A percentile compares a stretch with the other conserved stretches of the same genome.
These are phyloP conservation scores for Ustilago trichophora DNA, from an alignment of 1,284 basidiomycete species.

Conservation along the genomic window DNA sequence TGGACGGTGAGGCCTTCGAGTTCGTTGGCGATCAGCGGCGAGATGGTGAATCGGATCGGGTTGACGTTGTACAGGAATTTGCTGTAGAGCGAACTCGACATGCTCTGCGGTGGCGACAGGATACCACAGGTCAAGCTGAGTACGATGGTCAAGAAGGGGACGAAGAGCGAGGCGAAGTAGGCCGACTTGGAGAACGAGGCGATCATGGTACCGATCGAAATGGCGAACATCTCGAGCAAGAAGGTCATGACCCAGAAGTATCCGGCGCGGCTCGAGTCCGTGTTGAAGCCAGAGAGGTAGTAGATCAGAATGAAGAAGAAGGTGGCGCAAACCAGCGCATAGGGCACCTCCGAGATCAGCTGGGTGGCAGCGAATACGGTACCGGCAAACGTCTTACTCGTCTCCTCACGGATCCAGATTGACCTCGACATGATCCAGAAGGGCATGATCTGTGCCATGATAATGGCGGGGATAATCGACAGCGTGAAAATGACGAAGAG, in stretches of 20 bases:
- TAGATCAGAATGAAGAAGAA: conserved; percentile 59
- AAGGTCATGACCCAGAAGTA: conserved; percentile 74
- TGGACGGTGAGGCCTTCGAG: conserved; percentile 77
- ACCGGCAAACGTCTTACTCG: conserved; percentile 36
- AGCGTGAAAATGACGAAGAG: conserved; percentile 46
- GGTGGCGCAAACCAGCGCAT: conserved; percentile 71
- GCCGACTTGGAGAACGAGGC: conserved; percentile 70
- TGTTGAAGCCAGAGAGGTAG: conserved; percentile 75
- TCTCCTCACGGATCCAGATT: conserved; percentile 34
- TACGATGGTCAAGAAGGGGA: conserved; percentile 75
- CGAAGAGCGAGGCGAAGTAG: conserved; percentile 80
- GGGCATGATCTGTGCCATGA: conserved; percentile 33
- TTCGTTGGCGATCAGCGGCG: conserved; percentile 77
- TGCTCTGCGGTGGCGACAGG: conserved; percentile 72
- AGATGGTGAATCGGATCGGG: conserved; percentile 52
- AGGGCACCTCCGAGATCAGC: conserved; percentile 73
- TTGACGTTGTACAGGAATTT: conserved; percentile 61
- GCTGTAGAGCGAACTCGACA: conserved; percentile 47
- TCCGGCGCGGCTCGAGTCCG: conserved; percentile 71
- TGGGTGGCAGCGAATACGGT: conserved; percentile 52
- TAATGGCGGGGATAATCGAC: conserved; percentile 48
- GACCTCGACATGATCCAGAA: conserved; percentile 31
- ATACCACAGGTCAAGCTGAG: conserved; percentile 71
- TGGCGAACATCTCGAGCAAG: conserved; percentile 51
- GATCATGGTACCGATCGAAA: conserved; percentile 56